Evolutionary conservation across 768 basidiomycete species (phyloP).

Genomic region (Suillus alpinus): DNA sequence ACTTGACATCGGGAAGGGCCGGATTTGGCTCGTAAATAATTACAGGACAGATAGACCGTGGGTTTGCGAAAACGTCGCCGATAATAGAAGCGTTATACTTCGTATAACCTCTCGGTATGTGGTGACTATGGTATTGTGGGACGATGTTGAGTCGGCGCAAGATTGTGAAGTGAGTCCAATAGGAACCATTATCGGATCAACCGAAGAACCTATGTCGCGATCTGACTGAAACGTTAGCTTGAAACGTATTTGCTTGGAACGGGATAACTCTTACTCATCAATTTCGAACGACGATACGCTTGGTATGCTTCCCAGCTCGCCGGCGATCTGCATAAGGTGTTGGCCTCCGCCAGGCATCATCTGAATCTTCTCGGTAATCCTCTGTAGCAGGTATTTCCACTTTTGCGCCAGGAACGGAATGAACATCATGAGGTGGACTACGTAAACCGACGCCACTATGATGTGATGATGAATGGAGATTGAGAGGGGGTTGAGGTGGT

Average conservation of each 20-base stretch:
- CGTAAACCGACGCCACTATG: conserved; percentile 32
- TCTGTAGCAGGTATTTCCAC: conserved; percentile 36
- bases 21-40: neutral
- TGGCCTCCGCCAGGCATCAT: conserved; percentile 70
- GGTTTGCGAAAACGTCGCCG: neutral
- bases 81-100: neutral
- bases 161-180: neutral
- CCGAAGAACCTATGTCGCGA: neutral
- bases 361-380: conserved; percentile 54
- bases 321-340: conserved; percentile 74
- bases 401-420: conserved; percentile 33
- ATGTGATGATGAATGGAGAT: conserved; percentile 30
- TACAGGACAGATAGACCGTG: conserved; percentile 1
- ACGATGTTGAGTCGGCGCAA: neutral
- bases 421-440: conserved; percentile 47
- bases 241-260: neutral
- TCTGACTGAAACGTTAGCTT: conserved; percentile 2
- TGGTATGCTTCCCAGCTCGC: conserved; percentile 78
- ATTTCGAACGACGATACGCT: conserved; percentile 59
- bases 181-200: neutral
- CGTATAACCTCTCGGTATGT: neutral
- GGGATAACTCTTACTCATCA: conserved; percentile 15
- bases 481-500: conserved; percentile 31
- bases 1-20: neutral
- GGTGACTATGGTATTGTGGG: neutral